Evolutionary conservation across 2,329 filamentous ascomycete species (phyloP).

Genomic region (Clonostachys byssicola): DNA sequence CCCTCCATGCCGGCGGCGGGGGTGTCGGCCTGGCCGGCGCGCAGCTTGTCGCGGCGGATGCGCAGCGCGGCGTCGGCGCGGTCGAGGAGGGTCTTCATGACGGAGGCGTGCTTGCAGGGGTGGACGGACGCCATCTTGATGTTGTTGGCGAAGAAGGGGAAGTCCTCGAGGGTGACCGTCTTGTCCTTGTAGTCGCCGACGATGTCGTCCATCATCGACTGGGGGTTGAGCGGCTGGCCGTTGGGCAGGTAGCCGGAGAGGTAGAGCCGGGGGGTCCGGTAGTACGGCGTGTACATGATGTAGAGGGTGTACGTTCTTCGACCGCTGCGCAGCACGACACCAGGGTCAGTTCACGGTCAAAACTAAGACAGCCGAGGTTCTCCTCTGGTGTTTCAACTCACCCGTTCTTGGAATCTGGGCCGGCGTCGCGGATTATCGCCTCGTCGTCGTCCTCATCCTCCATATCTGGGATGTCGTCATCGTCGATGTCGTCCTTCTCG

Average conservation of each 20-base stretch:
- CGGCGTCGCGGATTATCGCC: slow-evolving; percentile 83
- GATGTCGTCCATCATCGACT: slow-evolving; percentile 94
- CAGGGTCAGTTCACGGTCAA: no score
- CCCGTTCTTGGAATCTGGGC: slow-evolving; percentile 41
- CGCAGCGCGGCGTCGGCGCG: slow-evolving; percentile 92
- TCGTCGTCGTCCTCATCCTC: slow-evolving; percentile 97
- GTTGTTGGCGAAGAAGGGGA: slow-evolving; percentile 86
- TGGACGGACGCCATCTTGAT: slow-evolving; percentile 97
- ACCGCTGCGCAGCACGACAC: no score
- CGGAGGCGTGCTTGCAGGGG: slow-evolving; percentile 92
- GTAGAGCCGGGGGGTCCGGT: slow-evolving; percentile 92
- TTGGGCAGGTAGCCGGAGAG: slow-evolving; percentile 82
- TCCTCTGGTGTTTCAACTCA: slow-evolving; percentile 12
- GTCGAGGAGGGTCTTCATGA: slow-evolving; percentile 97
- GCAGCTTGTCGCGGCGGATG: slow-evolving; percentile 78
- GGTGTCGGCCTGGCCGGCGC: slow-evolving; percentile 43
- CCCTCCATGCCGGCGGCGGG: slow-evolving; percentile 67
- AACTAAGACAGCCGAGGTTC: no score
- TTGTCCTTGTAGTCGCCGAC: slow-evolving; percentile 97
- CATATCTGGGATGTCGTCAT: slow-evolving; percentile 93
- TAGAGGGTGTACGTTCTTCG: slow-evolving; percentile 96
- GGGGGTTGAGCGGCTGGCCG: slow-evolving; percentile 76
- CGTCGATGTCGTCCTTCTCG: slow-evolving; percentile 66
- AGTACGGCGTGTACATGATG: slow-evolving; percentile 96
- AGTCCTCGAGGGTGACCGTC: slow-evolving; percentile 96